phyloP scores from a whole-genome alignment of 2,329 filamentous ascomycete genomes.

The Neonectria ditissima region DNA sequence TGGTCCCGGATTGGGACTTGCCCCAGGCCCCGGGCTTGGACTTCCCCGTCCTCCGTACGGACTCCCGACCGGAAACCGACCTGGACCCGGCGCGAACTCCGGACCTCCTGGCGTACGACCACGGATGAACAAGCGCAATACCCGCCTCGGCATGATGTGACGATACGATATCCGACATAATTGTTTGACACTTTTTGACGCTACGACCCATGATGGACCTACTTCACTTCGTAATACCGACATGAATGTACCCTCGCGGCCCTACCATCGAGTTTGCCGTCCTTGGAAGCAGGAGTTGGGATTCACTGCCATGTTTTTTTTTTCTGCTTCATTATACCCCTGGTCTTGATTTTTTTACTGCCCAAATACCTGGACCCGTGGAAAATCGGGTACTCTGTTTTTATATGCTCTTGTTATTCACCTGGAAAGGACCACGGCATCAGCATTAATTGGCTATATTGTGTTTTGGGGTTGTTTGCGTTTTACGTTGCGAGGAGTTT shows the following conservation, averaged over 20 bases:
- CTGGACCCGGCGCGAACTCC: slow-evolving; percentile 50
- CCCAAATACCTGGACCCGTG: slow-evolving; percentile 20
- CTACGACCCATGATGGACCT: slow-evolving; percentile 34
- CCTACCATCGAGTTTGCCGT: slow-evolving; percentile 23
- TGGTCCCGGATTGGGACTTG: background rate
- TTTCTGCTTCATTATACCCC: slow-evolving; percentile 41
- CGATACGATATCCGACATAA: slow-evolving; percentile 31
- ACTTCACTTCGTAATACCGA: slow-evolving; percentile 37
- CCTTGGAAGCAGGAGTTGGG: slow-evolving; percentile 32
- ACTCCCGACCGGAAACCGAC: slow-evolving; percentile 38
- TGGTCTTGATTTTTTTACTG: slow-evolving; percentile 21
- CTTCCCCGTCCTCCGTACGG: slow-evolving; percentile 43
- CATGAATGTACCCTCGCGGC: slow-evolving; percentile 11
- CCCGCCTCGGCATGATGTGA: slow-evolving; percentile 69
- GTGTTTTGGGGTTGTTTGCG: slow-evolving; percentile 9
- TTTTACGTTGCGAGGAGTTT: slow-evolving; percentile 19
- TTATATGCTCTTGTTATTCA: slow-evolving; percentile 11
- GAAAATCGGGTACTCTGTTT: slow-evolving; percentile 12
- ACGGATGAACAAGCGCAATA: slow-evolving; percentile 72
- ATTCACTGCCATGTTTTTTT: slow-evolving; percentile 32
- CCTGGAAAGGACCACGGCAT: slow-evolving; percentile 18
- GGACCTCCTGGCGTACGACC: slow-evolving; percentile 53
- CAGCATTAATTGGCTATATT: slow-evolving; percentile 22
- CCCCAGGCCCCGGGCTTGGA: slow-evolving; percentile 33
- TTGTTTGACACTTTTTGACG: slow-evolving; percentile 24